These are phyloP conservation scores for Takakia lepidozioides DNA, from an alignment of 225 moss, liverwort and hornwort genomes.

Conservation along the genomic window DNA sequence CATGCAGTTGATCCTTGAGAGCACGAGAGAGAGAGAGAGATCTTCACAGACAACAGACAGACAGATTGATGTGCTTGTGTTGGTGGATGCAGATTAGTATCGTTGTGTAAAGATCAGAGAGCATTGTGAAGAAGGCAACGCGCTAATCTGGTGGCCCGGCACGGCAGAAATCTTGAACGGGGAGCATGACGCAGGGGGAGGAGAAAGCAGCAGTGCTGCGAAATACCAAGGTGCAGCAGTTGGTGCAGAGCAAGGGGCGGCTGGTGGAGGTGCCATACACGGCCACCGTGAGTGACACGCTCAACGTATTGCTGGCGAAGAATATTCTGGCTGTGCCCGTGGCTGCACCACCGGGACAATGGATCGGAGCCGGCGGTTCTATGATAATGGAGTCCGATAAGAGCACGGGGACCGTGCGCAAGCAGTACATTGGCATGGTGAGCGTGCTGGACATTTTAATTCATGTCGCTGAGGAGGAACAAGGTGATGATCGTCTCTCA, in stretches of 20 bases:
- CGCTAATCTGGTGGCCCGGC: too few relatives aligned
- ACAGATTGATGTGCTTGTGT: too few relatives aligned
- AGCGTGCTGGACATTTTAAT: constrained; percentile 89
- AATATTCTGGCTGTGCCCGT: constrained; percentile 83
- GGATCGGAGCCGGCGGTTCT: constrained; percentile 94
- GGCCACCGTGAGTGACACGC: constrained; percentile 77
- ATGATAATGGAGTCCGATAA: constrained; percentile 85
- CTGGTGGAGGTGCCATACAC: constrained; percentile 82
- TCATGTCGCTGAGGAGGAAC: constrained; percentile 52
- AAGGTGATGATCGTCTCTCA: constrained; percentile 34
- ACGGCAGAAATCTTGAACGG: too few relatives aligned
- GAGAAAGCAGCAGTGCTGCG: constrained; percentile 42
- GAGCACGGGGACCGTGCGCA: constrained; percentile 60
- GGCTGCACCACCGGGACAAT: constrained; percentile 87
- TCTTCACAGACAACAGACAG: too few relatives aligned
- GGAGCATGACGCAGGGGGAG: too few relatives aligned
- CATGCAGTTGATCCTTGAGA: too few relatives aligned
- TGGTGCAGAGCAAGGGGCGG: constrained; percentile 54
- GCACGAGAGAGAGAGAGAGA: too few relatives aligned
- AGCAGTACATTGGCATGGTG: constrained; percentile 96
- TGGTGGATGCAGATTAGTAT: too few relatives aligned
- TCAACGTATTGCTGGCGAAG: constrained; percentile 64
- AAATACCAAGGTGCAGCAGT: constrained; percentile 40
- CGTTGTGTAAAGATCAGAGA: too few relatives aligned
- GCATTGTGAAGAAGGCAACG: too few relatives aligned